Evolutionary conservation across 352 stramenopile genomes (phyloP).

Genomic region (Phytophthora fragariaefolia): DNA sequence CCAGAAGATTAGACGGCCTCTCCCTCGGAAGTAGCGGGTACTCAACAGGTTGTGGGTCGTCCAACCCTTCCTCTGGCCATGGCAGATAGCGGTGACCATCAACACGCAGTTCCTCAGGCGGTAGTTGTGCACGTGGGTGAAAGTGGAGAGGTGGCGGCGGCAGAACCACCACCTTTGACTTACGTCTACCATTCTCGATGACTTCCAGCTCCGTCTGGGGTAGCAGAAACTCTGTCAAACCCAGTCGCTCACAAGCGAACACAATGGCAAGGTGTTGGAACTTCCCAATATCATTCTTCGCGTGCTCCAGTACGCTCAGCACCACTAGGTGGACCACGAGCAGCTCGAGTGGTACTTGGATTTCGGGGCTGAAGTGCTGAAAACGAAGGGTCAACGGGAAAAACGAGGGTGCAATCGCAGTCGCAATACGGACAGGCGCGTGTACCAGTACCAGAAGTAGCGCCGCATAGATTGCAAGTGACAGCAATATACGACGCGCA

Average conservation of each 20-base stretch:
- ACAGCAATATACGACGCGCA: slow-evolving; percentile 93
- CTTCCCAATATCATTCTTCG: slow-evolving; percentile 86
- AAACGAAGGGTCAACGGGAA: slow-evolving; percentile 89
- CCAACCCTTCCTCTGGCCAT: slow-evolving; percentile 85
- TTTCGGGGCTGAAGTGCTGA: slow-evolving; percentile 92
- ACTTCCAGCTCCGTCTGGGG: slow-evolving; percentile 57
- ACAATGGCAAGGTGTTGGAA: slow-evolving; percentile 73
- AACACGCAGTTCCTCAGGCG: slow-evolving; percentile 72
- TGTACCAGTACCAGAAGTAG: slow-evolving; percentile 91
- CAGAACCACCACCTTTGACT: slow-evolving; percentile 54
- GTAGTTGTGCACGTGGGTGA: slow-evolving; percentile 72
- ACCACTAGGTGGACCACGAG: slow-evolving; percentile 96
- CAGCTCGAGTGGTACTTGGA: slow-evolving; percentile 97
- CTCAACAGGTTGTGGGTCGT: slow-evolving; percentile 70
- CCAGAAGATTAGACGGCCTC: slow-evolving; percentile 56
- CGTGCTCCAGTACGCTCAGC: slow-evolving; percentile 93
- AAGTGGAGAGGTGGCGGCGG: slow-evolving; percentile 82
- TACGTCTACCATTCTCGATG: slow-evolving; percentile 38
- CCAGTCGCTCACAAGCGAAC: slow-evolving; percentile 65
- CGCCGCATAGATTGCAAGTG: slow-evolving; percentile 91
- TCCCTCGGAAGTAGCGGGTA: slow-evolving; percentile 72
- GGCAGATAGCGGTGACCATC: slow-evolving; percentile 80
- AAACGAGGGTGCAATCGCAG: slow-evolving; percentile 53
- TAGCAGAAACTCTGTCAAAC: slow-evolving; percentile 74
- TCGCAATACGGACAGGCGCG: slow-evolving; percentile 77